These are phyloP conservation scores for Straminergon stramineum DNA, from an alignment of 225 moss, liverwort and hornwort species.

Conservation along the genomic window DNA sequence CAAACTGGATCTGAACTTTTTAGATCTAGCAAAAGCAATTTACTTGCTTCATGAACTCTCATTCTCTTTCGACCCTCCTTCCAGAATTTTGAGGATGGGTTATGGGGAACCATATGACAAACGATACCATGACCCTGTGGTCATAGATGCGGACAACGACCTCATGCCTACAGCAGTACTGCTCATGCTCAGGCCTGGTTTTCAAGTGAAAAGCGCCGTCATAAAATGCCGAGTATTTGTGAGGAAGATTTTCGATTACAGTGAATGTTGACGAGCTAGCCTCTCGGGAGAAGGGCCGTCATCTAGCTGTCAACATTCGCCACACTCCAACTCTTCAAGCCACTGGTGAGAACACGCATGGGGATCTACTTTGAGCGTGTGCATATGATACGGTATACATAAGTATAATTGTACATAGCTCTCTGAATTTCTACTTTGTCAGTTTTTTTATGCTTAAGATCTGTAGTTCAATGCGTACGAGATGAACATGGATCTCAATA, in stretches of 20 bases:
- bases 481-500: neutral
- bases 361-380: neutral
- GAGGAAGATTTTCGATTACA: neutral
- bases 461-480: neutral
- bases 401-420: neutral
- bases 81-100: neutral
- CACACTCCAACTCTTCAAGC: neutral
- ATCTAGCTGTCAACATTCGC: neutral
- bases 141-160: neutral
- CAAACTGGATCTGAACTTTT: neutral
- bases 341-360: neutral
- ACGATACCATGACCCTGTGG: neutral
- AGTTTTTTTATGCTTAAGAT: neutral
- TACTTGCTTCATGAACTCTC: neutral
- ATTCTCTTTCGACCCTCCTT: neutral
- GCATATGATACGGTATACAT: neutral
- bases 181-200: neutral
- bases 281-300: neutral
- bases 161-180: neutral
- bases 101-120: neutral
- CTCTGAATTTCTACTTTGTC: neutral
- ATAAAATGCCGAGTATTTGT: neutral
- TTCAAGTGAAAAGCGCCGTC: neutral
- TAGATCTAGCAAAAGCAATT: neutral
- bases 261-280: neutral